Base-by-base conservation (phyloP, 495 filamentous ascomycete species). In the Penicillium psychrofluorescens region DNA sequence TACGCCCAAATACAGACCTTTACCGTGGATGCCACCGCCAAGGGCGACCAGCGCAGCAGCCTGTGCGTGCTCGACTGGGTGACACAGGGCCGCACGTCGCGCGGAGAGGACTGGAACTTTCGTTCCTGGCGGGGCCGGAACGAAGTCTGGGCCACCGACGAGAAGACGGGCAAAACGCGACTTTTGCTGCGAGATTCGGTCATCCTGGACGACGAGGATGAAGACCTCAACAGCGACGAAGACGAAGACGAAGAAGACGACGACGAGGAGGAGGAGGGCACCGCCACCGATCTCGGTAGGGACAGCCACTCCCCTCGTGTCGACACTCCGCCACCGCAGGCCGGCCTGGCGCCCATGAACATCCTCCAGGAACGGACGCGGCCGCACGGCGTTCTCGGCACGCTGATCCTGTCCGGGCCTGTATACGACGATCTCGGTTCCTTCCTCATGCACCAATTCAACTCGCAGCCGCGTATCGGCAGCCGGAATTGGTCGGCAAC, bases 21-120 rank as follows among this genome's bases (percentile, higher is more conserved):
- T 56, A 72, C 74, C 8, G 51, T 96, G 8, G 76, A 81, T 22
- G 55, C 68, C 2, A 74, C 73, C 9, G 80, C 77, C 11, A 61
- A 58, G 36, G 56, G 54, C 29, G 38, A 56, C 29, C 39, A 62
- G 16, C 54, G 65, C 8, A 70, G 71, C 30, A 83, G 71, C 48
- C 66, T 97, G 12, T 90, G 90, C 55, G 69, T 95, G 2, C 68
- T 95, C 34, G 92, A 98, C 59, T 98, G 92, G 92, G 87, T 95
- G 7, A 86, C 80, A 14, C 83, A 90, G 50, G 90, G 92, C 5
- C 77, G 92, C n/a, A 76, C 69, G 8, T 90, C 92, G 6, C 75
- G 85, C 27, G 90, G 88, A n/a, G 92, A 98, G 70, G 75, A 84
- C 44, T 98, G 92, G 92, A 82, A 81, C 53, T 80, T 94, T 42